phyloP scores from a whole-genome alignment of 192 early-diverging fungal genomes.

The Obelidium mucronatum region DNA sequence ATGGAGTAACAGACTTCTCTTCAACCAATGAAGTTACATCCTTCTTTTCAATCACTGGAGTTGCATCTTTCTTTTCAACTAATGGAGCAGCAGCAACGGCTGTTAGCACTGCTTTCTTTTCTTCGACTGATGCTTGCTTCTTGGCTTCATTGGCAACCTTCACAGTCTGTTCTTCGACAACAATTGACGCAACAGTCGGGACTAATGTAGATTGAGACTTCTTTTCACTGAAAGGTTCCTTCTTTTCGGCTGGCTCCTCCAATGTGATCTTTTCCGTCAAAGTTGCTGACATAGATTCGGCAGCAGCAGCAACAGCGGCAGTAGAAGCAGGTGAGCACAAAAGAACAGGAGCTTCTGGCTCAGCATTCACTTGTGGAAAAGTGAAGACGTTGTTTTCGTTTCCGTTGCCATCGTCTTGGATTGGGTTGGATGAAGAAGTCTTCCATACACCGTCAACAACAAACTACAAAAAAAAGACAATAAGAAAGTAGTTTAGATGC shows the following conservation, averaged over 20 bases:
- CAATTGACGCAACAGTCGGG: no score
- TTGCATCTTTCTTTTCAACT: neutral
- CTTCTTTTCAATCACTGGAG: neutral
- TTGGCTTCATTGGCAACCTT: no score
- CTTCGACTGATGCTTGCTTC: neutral
- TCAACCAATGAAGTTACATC: no score
- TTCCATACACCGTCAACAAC: slow-evolving; percentile 21
- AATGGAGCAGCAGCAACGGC: no score
- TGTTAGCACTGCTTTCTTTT: neutral
- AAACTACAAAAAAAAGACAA: neutral
- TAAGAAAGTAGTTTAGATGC: no score
- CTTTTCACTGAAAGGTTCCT: no score
- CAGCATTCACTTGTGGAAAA: neutral
- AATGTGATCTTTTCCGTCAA: neutral
- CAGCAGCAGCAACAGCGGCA: neutral
- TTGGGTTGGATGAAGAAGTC: neutral
- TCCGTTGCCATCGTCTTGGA: neutral
- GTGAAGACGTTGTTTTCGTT: slow-evolving; percentile 28
- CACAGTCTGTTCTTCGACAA: no score
- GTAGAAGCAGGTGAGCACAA: neutral
- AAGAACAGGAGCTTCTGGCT: neutral
- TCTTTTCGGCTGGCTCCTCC: no score
- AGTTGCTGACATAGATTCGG: slow-evolving; percentile 1
- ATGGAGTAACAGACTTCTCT: no score
- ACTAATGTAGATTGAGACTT: no score